Conservation (phyloP, 2,329 filamentous ascomycete species). For the Periglandula ipomoeae region DNA sequence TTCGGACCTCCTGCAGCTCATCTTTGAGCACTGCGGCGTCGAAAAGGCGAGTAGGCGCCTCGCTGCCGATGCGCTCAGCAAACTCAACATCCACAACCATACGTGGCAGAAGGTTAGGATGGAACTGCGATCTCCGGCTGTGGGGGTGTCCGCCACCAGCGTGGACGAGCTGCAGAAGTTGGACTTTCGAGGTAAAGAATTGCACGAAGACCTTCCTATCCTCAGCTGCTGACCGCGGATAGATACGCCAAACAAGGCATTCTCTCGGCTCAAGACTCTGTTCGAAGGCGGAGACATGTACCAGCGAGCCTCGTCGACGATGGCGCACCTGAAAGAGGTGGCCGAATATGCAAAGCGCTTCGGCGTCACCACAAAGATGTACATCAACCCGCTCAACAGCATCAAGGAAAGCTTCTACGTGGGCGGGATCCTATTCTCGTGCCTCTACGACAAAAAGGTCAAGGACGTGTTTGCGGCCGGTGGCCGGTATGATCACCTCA, state of each 20-base stretch:
- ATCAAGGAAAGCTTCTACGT: constrained; percentile 87
- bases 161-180: constrained; percentile 85
- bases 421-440: constrained; percentile 82
- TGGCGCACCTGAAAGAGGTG: constrained; percentile 73
- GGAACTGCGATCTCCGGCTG: constrained; percentile 70
- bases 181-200: constrained; percentile 70
- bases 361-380: constrained; percentile 67
- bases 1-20: constrained; percentile 71
- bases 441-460: constrained; percentile 75
- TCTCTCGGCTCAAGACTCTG: constrained; percentile 47
- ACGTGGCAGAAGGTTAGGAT: constrained; percentile 77
- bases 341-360: constrained; percentile 68
- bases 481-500: constrained; percentile 83
- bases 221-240: constrained; percentile 11
- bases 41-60: constrained; percentile 56
- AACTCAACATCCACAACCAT: constrained; percentile 70
- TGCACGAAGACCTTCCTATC: too few relatives aligned
- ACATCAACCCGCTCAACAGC: constrained; percentile 76
- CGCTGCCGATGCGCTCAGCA: constrained; percentile 77
- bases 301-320: constrained; percentile 64
- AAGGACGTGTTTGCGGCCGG: constrained; percentile 87
- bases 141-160: constrained; percentile 80
- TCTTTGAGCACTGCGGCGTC: constrained; percentile 87
- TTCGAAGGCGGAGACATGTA: constrained; percentile 58
- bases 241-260: constrained; percentile 49